phyloP scores from a whole-genome alignment of 2,329 filamentous ascomycete species.

The Neopestalotiopsis rosae region DNA sequence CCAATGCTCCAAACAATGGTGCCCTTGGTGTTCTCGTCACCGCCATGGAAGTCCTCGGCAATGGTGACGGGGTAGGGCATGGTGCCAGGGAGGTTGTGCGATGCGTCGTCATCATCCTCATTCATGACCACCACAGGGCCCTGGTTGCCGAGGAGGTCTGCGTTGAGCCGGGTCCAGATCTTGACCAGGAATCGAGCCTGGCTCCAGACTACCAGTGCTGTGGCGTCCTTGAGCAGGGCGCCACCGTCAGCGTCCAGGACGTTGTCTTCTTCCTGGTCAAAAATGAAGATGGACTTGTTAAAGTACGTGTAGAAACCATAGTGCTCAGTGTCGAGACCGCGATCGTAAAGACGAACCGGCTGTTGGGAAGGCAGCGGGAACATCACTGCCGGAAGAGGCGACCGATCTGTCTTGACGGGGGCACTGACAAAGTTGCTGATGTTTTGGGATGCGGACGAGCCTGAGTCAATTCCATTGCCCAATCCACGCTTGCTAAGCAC shows the following conservation, averaged over 20 bases:
- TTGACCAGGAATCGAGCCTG: constrained; percentile 68
- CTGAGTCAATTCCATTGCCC: constrained; percentile 32
- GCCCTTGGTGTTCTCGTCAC: constrained; percentile 56
- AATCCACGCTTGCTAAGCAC: constrained; percentile 34
- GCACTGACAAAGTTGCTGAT: constrained; percentile 67
- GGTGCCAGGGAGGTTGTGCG: constrained; percentile 54
- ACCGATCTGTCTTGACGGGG: constrained; percentile 68
- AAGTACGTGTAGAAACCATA: constrained; percentile 96
- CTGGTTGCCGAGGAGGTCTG: constrained; percentile 37
- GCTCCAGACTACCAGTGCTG: constrained; percentile 61
- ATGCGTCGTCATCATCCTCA: constrained; percentile 30
- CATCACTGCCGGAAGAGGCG: constrained; percentile 73
- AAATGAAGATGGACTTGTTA: constrained; percentile 83
- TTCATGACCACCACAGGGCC: constrained; percentile 44
- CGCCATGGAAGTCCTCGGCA: constrained; percentile 67
- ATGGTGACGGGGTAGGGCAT: constrained; percentile 70
- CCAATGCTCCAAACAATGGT: constrained; percentile 60
- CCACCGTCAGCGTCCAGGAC: constrained; percentile 59
- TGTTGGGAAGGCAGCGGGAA: constrained; percentile 76
- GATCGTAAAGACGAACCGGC: constrained; percentile 84
- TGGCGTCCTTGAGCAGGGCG: constrained; percentile 56
- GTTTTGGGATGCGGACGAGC: constrained; percentile 47
- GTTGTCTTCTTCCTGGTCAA: constrained; percentile 24
- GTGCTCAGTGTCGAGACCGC: constrained; percentile 80
- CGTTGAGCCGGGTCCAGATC: constrained; percentile 62